Conservation (phyloP, 768 basidiomycete species). For the Tylopilus felleus region DNA sequence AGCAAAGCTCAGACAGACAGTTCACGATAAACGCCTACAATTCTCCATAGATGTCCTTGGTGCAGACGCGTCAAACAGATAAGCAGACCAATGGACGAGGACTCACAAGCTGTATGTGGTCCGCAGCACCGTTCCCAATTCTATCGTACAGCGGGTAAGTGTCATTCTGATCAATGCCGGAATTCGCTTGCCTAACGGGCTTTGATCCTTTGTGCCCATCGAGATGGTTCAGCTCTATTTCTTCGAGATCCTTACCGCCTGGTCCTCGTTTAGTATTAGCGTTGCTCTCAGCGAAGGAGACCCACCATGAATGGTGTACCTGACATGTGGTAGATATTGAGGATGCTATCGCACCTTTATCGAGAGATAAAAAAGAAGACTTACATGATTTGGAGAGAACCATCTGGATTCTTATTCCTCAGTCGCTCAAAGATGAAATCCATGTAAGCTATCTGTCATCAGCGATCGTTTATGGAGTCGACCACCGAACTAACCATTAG, state of each 20-base stretch:
- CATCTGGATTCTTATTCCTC: slow-evolving; percentile 82
- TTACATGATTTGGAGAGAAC: slow-evolving; percentile 90
- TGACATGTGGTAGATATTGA: slow-evolving; percentile 8
- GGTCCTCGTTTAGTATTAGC: background rate
- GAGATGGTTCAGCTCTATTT: slow-evolving; percentile 80
- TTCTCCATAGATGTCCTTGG: slow-evolving; percentile 94
- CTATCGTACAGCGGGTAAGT: slow-evolving; percentile 27
- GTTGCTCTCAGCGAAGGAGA: background rate
- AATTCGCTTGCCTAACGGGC: slow-evolving; percentile 56
- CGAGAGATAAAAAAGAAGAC: background rate
- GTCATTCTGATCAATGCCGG: background rate
- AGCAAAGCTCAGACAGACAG: background rate
- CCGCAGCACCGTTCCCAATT: slow-evolving; percentile 95
- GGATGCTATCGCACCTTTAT: background rate
- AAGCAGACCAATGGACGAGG: background rate
- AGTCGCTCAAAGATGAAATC: slow-evolving; percentile 87
- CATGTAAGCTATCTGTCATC: slow-evolving; percentile 61
- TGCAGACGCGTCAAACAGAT: background rate
- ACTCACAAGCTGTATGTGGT: slow-evolving; percentile 82
- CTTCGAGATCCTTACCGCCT: slow-evolving; percentile 78
- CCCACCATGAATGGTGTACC: slow-evolving; percentile 86
- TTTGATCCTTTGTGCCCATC: slow-evolving; percentile 86
- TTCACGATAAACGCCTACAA: slow-evolving; percentile 41
- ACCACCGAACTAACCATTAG: slow-evolving; percentile 55
- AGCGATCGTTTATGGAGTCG: background rate